A percentile compares a stretch with the other conserved stretches of the same genome.
phyloP scores from a whole-genome alignment of 495 filamentous ascomycete species.

The Niebla homalea region DNA sequence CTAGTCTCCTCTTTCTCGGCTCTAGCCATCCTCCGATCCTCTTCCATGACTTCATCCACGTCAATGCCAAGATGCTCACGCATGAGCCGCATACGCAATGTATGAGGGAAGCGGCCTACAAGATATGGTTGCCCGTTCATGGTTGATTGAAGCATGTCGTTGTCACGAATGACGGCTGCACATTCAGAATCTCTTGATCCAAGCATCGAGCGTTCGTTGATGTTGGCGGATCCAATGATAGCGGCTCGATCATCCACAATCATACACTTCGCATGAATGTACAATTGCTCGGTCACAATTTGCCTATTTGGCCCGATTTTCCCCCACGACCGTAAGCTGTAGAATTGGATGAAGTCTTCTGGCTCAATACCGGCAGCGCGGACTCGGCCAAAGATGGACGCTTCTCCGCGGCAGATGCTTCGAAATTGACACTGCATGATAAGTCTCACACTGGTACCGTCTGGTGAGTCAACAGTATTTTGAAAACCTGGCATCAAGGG shows the following conservation, averaged over 20 bases:
- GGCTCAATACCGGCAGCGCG: slow-evolving; percentile 77
- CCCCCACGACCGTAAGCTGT: slow-evolving; percentile 83
- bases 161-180: slow-evolving; percentile 83
- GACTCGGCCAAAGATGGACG: slow-evolving; percentile 82
- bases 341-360: slow-evolving; percentile 95
- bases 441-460: slow-evolving; percentile 83
- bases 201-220: slow-evolving; percentile 95
- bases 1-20: slow-evolving; percentile 5
- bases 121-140: slow-evolving; percentile 84
- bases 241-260: slow-evolving; percentile 88
- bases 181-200: slow-evolving; percentile 85
- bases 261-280: slow-evolving; percentile 97
- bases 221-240: slow-evolving; percentile 95
- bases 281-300: slow-evolving; percentile 89
- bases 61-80: slow-evolving; percentile 93
- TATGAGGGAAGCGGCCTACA: slow-evolving; percentile 86
- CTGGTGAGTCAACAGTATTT: slow-evolving; percentile 85
- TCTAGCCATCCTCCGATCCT: slow-evolving; percentile 38
- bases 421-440: slow-evolving; percentile 98
- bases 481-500: slow-evolving; percentile 97
- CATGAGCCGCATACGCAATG: slow-evolving; percentile 87
- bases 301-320: slow-evolving; percentile 71
- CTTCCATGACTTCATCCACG: slow-evolving; percentile 79
- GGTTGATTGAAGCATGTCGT: slow-evolving; percentile 80
- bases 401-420: slow-evolving; percentile 88